Conservation (phyloP, 2,329 filamentous ascomycete genomes). For the Parasarocladium wereldwijsianum region DNA sequence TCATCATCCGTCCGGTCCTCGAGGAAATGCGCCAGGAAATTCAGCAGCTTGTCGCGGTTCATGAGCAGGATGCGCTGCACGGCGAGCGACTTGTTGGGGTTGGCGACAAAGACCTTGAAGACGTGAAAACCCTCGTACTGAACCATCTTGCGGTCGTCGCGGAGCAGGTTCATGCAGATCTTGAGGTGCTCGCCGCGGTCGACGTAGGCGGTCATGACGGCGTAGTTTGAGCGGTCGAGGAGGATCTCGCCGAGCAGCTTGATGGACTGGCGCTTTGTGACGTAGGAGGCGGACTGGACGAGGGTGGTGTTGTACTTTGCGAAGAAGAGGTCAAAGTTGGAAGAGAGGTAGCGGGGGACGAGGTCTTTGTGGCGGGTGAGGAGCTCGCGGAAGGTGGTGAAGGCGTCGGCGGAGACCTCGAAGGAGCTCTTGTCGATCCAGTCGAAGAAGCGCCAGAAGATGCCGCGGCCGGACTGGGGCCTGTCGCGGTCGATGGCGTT, state of each 20-base stretch:
- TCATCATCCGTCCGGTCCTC: slow-evolving; percentile 94
- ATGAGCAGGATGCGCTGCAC: slow-evolving; percentile 93
- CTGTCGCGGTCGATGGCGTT: slow-evolving; percentile 62
- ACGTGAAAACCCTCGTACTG: slow-evolving; percentile 99
- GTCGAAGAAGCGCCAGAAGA: slow-evolving; percentile 94
- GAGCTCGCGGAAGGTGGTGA: slow-evolving; percentile 91
- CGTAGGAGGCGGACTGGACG: slow-evolving; percentile 86
- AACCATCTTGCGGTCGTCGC: slow-evolving; percentile 96
- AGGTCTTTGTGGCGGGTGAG: slow-evolving; percentile 88
- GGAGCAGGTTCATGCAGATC: slow-evolving; percentile 92
- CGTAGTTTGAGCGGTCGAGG: slow-evolving; percentile 90
- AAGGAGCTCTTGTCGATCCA: slow-evolving; percentile 97
- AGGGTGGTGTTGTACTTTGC: slow-evolving; percentile 74
- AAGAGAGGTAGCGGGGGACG: slow-evolving; percentile 72
- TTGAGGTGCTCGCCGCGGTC: slow-evolving; percentile 92
- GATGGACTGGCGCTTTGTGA: slow-evolving; percentile 95
- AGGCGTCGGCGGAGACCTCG: slow-evolving; percentile 92
- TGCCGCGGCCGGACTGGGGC: slow-evolving; percentile 62
- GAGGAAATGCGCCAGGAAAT: slow-evolving; percentile 80
- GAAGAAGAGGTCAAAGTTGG: slow-evolving; percentile 92
- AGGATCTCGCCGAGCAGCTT: slow-evolving; percentile 92
- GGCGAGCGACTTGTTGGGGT: slow-evolving; percentile 92
- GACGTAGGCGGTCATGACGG: slow-evolving; percentile 95
- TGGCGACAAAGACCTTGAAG: slow-evolving; percentile 98
- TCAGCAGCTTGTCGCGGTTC: slow-evolving; percentile 82